These are phyloP conservation scores for Sequoiadendron giganteum DNA, from an alignment of 75 land plant genomes.

Conservation along the genomic window DNA sequence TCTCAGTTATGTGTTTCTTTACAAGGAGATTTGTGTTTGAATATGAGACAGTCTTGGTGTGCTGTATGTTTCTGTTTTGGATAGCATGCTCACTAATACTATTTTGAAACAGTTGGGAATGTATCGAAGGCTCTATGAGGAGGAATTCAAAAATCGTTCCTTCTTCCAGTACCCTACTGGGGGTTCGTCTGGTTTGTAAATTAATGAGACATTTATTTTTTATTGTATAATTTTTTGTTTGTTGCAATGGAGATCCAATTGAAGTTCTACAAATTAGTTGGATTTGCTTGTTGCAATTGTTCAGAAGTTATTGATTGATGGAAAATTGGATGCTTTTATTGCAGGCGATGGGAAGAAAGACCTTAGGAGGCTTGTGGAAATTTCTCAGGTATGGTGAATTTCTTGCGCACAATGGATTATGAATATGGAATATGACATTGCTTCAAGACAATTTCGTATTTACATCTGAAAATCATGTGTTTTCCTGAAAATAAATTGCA, in stretches of 20 bases:
- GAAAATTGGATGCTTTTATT: conserved; percentile 3
- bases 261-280: background rate
- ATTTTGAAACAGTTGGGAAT: conserved; percentile 66
- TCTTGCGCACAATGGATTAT: background rate
- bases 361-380: conserved; percentile 43
- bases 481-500: conserved; percentile 18
- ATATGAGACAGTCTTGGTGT: background rate
- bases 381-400: conserved; percentile 48
- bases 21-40: no score
- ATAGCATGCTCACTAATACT: background rate
- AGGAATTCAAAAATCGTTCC: conserved; percentile 51
- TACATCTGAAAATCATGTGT: background rate
- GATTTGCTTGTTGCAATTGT: background rate
- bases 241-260: background rate
- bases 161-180: conserved; percentile 24
- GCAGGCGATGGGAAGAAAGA: conserved; percentile 58
- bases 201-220: background rate
- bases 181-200: conserved; percentile 29
- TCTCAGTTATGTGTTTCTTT: background rate
- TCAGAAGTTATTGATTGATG: background rate
- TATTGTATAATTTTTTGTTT: background rate
- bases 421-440: background rate
- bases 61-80: background rate
- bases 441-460: background rate
- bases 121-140: conserved; percentile 96